These are phyloP conservation scores for Epichloe brachyelytri DNA, from an alignment of 2,329 filamentous ascomycete genomes.

Conservation along the genomic window DNA sequence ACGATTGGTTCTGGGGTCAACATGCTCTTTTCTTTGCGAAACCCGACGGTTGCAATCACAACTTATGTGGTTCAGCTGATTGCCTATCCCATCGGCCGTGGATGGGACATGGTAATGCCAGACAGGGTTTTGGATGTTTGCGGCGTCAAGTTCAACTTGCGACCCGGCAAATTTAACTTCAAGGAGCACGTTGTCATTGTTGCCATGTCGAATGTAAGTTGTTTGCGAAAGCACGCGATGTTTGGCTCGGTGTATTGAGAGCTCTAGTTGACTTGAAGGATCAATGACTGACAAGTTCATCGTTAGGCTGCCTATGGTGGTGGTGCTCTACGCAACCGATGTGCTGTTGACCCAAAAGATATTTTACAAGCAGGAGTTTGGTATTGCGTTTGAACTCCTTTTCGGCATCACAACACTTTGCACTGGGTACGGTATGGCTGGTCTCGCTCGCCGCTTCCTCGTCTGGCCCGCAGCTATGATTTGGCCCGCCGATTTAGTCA, in stretches of 20 bases:
- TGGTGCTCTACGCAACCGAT: slow-evolving; percentile 44
- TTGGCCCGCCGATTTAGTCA: slow-evolving; percentile 43
- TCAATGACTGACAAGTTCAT: not conserved
- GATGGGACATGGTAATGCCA: slow-evolving; percentile 43
- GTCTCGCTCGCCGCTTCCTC: slow-evolving; percentile 39
- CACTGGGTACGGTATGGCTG: slow-evolving; percentile 45
- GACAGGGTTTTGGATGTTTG: slow-evolving; percentile 36
- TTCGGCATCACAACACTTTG: slow-evolving; percentile 41
- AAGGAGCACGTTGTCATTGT: slow-evolving; percentile 51
- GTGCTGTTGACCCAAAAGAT: slow-evolving; percentile 35
- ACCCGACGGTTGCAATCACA: slow-evolving; percentile 45
- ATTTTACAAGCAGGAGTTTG: slow-evolving; percentile 44
- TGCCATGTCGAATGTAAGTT: slow-evolving; percentile 49
- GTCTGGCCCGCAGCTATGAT: slow-evolving; percentile 44
- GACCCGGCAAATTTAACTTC: slow-evolving; percentile 45
- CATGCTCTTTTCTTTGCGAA: slow-evolving; percentile 46
- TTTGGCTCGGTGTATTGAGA: not conserved
- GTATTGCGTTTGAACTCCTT: slow-evolving; percentile 40
- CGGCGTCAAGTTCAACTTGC: slow-evolving; percentile 42
- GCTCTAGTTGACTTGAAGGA: not conserved
- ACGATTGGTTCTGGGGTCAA: slow-evolving; percentile 50
- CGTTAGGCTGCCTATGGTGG: slow-evolving; percentile 42
- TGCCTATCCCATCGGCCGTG: slow-evolving; percentile 44
- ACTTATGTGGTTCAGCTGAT: slow-evolving; percentile 51
- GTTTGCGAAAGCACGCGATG: not conserved